Base-by-base conservation (phyloP, 75 land plant species). In the Ceratopteris richardii region DNA sequence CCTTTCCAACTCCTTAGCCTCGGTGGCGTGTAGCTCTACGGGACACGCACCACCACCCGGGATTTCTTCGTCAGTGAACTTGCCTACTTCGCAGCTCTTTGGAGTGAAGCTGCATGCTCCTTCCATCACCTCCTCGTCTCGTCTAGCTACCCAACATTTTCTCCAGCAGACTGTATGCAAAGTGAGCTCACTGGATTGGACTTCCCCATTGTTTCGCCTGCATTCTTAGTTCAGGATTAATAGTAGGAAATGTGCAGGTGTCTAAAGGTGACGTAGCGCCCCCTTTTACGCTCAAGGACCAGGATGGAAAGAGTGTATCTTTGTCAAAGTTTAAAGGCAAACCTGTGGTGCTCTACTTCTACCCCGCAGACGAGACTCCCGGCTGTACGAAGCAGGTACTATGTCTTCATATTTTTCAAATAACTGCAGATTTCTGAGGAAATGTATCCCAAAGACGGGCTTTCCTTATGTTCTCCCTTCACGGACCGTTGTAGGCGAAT, bases 301-400 rank as follows among this genome's bases (percentile, higher is more conserved):
- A 90, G 50, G 93, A 95, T 56, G 97, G 99, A 18, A 81, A 56
- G 64, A 63, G 17, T 48, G 97, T 95, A 51, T 79, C 65, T 33
- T 74, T 90, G 14, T 87, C 97, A n/a, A 84, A 95, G 58, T 95
- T 68, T 57, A 82, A 87, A 67, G 96, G 96, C 47, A 90, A 82
- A 66, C 89, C 99, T 24, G 77, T 90, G n/a, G 84, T 95, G 44
- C 75, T 95, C 46, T 95, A 95, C 65, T 95, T 95, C 74, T 95
- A 95, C 48, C 99, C 99, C 50, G 99, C 93, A 24, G 96, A 90
- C 67, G 97, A 95, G 44, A 83, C 81, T 41, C 99, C 99, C 11
- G 91, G 97, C 2, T 95, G 99, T 75, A 95, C 99, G 33, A 95
- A 90, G 67, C 80, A 95, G 86, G 97, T 90, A 58, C n/a, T n/a